A percentile compares a stretch with the other conserved stretches of the same genome.
Conservation (phyloP, 2,329 filamentous ascomycete species). For the Raffaelea albimanens region DNA sequence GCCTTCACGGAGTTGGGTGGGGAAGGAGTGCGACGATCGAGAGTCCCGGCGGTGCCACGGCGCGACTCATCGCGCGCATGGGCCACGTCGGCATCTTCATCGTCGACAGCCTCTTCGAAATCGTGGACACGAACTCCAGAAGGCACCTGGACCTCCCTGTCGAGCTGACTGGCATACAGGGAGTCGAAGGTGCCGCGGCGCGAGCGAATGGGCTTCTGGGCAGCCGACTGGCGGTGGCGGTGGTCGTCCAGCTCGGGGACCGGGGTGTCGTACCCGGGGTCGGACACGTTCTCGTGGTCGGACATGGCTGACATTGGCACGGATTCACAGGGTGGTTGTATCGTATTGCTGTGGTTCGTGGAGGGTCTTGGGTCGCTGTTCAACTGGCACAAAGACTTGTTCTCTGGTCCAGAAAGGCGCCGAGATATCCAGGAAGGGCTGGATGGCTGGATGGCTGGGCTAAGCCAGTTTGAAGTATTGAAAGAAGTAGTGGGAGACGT, state of each 20-base stretch:
- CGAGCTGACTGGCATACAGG: constrained; percentile 38
- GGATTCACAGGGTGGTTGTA: neutral
- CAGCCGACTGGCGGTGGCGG: constrained; percentile 54
- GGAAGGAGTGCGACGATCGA: constrained; percentile 61
- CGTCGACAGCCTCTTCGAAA: constrained; percentile 80
- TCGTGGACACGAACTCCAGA: constrained; percentile 53
- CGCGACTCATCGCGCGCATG: constrained; percentile 35
- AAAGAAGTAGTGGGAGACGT: neutral
- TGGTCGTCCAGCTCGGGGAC: constrained; percentile 83
- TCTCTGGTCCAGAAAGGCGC: too few relatives aligned
- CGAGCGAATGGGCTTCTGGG: constrained; percentile 49
- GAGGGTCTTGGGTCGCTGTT: too few relatives aligned
- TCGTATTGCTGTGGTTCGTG: neutral
- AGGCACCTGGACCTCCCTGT: constrained; percentile 6
- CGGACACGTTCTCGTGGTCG: constrained; percentile 47
- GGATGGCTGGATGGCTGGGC: neutral
- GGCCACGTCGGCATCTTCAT: constrained; percentile 48
- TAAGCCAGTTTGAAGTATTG: neutral
- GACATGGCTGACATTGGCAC: constrained; percentile 39
- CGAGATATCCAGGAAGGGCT: too few relatives aligned
- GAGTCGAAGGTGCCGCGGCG: constrained; percentile 69
- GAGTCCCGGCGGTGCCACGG: constrained; percentile 47
- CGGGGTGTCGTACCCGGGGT: constrained; percentile 61
- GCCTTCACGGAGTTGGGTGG: constrained; percentile 97
- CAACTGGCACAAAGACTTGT: too few relatives aligned